Percentiles rank a stretch among this genome's conserved stretches.
Evolutionary conservation across 2,329 filamentous ascomycete genomes (phyloP).

Genomic region (Sphaerostilbella broomeana): DNA sequence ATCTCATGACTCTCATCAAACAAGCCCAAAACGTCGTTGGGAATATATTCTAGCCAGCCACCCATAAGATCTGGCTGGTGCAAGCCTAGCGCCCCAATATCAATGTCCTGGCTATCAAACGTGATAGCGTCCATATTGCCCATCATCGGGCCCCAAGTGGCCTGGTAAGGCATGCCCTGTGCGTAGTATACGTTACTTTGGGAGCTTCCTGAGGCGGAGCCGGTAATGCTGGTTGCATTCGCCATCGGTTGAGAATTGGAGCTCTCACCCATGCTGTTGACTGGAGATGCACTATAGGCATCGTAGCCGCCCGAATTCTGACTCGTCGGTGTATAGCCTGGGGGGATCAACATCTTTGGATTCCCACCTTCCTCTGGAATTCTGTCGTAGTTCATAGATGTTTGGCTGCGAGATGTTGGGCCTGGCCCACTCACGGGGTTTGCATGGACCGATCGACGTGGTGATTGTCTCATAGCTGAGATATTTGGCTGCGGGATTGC

Average conservation of each 20-base stretch:
- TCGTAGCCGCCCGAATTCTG: conserved; percentile 39
- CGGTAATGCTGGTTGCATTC: conserved; percentile 15
- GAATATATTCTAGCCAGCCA: conserved; percentile 66
- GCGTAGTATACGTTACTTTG: conserved; percentile 23
- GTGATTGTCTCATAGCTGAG: conserved; percentile 41
- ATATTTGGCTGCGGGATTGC: conserved; percentile 43
- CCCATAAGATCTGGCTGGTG: conserved; percentile 59
- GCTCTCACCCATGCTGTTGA: conserved; percentile 34
- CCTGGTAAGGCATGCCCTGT: conserved; percentile 23
- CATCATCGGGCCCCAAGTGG: conserved; percentile 26
- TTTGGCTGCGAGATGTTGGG: conserved; percentile 16
- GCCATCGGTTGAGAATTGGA: conserved; percentile 14
- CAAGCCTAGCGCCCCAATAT: conserved; percentile 59
- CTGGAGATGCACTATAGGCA: conserved; percentile 35
- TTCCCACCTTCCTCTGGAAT: conserved; percentile 25
- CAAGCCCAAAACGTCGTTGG: conserved; percentile 56
- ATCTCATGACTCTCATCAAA: conserved; percentile 36
- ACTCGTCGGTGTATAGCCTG: conserved; percentile 35
- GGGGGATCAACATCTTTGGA: conserved; percentile 27
- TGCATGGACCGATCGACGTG: conserved; percentile 23
- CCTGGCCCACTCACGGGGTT: conserved; percentile 18
- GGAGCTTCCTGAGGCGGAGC: background rate
- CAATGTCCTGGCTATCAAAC: conserved; percentile 71
- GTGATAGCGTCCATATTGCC: conserved; percentile 50
- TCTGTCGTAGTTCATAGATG: conserved; percentile 25